A percentile compares a stretch with the other conserved stretches of the same genome.
Evolutionary conservation across 768 basidiomycete genomes (phyloP).

Genomic region (Sporobolomyces phaffii): DNA sequence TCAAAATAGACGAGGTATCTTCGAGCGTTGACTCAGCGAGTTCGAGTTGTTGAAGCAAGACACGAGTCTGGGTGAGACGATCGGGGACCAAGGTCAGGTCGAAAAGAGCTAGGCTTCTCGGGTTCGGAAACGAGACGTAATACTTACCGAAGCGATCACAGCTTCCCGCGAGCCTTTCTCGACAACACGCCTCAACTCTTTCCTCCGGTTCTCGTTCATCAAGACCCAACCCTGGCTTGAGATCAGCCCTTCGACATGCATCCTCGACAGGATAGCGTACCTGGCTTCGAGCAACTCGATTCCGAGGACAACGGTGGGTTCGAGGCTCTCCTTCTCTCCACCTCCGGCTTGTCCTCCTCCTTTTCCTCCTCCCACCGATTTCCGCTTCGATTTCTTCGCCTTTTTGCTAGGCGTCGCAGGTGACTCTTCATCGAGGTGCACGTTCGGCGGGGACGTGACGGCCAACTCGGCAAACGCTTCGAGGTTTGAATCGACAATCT

Average conservation of each 20-base stretch:
- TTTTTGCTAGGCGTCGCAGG: conserved; percentile 11
- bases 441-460: neutral
- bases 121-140: too few species aligned
- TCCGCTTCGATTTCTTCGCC: conserved; percentile 2
- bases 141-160: conserved; percentile 17
- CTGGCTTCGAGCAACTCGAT: conserved; percentile 23
- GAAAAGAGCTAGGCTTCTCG: too few species aligned
- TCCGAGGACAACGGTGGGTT: neutral
- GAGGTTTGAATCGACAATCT: conserved; percentile 8
- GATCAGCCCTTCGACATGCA: neutral
- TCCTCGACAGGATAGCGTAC: conserved; percentile 11
- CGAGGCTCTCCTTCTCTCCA: neutral
- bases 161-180: neutral
- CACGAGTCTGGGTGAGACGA: conserved; percentile 16
- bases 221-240: neutral
- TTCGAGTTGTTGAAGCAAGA: conserved; percentile 24
- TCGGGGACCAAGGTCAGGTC: too few species aligned
- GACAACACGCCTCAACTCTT: conserved; percentile 5
- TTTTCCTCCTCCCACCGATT: neutral
- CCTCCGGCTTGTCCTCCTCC: neutral
- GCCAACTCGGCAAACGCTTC: conserved; percentile 6
- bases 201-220: neutral
- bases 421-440: neutral
- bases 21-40: neutral
- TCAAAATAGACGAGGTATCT: neutral